Base-by-base conservation (phyloP, 139 green algal genomes). In the Volvox africanus region DNA sequence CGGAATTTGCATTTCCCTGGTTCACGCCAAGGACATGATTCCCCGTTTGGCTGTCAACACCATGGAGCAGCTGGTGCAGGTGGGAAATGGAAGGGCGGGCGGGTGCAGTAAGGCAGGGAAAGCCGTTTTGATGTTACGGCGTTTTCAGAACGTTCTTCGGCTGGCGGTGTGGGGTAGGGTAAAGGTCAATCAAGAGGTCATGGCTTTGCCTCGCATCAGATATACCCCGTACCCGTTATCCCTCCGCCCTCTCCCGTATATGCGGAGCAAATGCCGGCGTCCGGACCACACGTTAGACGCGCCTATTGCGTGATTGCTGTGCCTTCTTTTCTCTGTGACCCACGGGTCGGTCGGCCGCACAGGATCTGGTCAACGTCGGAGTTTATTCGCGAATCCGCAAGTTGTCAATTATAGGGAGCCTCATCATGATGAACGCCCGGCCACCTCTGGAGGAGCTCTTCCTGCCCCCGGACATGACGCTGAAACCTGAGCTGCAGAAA, bases 11-110 rank as follows among this genome's bases (percentile, higher is more conserved):
- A 62, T 83, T 9, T 80, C 67, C n/a, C 62, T 94, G 26, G 62
- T 92, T 1, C 73, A 91, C 88, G 88, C 83, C 55, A 94, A 95
- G 89, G 93, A 95, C 88, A 94, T 95, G 87, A 87, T 95, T 33
- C 92, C 93, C 0, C 83, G 93, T 22, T 91, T 95, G 78, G 88
- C 77, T 21, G 80, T 95, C 16, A 65, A 61, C n/a, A 88, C 88
- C 12, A 83, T 94, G 78, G 86, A 90, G 86, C 19, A 35, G 20
- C 71, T 90, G 71, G 73, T 90, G 73, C 73, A 90, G 86, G 86
- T 90, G 44, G 5, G 85, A 14, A 55, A 55, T 73, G 65, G 65
- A 9, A 30, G 65, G 65, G 65, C 19, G 65, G 65, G 11, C 24
- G 65, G 2, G 65, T 9, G 21, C 2, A 73, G 65, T 73, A 55